Evolutionary conservation across 2,329 filamentous ascomycete genomes (phyloP), one percentile per base, ranked within the genome.

Genomic region (Diaporthe caulivora): DNA sequence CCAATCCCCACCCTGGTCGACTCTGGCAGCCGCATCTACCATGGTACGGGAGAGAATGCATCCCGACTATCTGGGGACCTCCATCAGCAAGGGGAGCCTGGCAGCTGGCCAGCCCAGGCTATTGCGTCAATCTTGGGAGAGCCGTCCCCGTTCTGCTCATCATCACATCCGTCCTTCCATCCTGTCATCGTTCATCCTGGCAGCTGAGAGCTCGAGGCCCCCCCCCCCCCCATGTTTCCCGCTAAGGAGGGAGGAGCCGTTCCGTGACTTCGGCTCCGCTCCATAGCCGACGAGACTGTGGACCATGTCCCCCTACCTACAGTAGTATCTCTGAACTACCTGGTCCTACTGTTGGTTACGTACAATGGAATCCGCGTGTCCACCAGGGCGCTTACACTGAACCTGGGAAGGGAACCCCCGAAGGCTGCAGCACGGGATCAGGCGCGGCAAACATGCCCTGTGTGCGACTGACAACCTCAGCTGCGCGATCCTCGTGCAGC

Each of bases 401-500:
- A 51, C 44, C 44, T 18, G 15, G 10, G 29, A 37, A 6, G 2
- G 55, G 6, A 53, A n/a, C 31, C 55, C 26, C 65, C 15, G n/a
- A 29, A 29, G 2, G n/a, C 69, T 67, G 62, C 44, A 24, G 62
- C 47, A 40, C 31, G 47, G 31, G 15, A 53, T 21, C 31, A 29
- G 62, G 62, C 62, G 62, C 62, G 47, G 62, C 62, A 67, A 67
- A 53, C 62, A 67, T 37, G 62, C 37, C 29, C 40, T 10, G 31
- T 34, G 13, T 71, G 69, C 58, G 55, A 53, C 69, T 71, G 69
- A 62, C 55, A 42, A 18, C 69, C 58, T 54, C 69, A 71, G 69
- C 69, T 71, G 69, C 69, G 55, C 44, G 55, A 71, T 62, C 55
- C 55, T 71, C 69, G 69, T 62, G 69, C 69, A 54, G 69, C 69